Conservation (phyloP, 495 filamentous ascomycete genomes). For the Wilcoxina mikolae region DNA sequence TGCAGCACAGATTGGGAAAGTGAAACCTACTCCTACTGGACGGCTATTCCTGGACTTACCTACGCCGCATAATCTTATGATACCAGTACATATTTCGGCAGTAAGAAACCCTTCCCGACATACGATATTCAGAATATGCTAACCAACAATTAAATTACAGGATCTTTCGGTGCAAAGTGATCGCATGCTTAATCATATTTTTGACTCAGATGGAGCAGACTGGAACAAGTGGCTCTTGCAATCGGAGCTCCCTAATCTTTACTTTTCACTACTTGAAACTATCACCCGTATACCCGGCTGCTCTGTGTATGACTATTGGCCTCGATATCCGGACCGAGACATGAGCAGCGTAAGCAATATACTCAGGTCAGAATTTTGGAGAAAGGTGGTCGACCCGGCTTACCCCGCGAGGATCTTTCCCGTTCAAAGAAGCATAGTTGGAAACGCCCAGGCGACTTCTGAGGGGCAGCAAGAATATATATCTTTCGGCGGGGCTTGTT, state of each 20-base stretch:
- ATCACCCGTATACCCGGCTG: slow-evolving; percentile 20
- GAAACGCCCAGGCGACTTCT: no score
- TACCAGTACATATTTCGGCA: slow-evolving; percentile 20
- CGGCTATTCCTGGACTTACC: slow-evolving; percentile 31
- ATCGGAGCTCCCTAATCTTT: slow-evolving; percentile 27
- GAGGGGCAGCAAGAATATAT: neutral
- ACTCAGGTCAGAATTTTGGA: slow-evolving; percentile 16
- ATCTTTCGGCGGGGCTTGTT: neutral
- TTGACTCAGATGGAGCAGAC: slow-evolving; percentile 12
- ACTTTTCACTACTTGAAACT: slow-evolving; percentile 29
- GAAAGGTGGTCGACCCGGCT: slow-evolving; percentile 13
- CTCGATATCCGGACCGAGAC: slow-evolving; percentile 10
- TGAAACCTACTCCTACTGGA: no score
- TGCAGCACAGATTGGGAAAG: no score
- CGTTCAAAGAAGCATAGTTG: slow-evolving; percentile 8
- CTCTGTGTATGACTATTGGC: slow-evolving; percentile 31
- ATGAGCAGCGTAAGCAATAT: slow-evolving; percentile 3
- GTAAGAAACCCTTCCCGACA: no score
- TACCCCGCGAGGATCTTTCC: slow-evolving; percentile 9
- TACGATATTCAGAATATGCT: no score
- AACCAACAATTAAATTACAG: slow-evolving; percentile 8
- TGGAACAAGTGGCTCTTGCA: slow-evolving; percentile 35
- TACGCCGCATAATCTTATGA: slow-evolving; percentile 4
- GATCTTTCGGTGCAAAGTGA: slow-evolving; percentile 21
- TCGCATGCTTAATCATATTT: slow-evolving; percentile 26